These are phyloP conservation scores for Talaromyces atroroseus DNA, from an alignment of 2,329 filamentous ascomycete species.

Conservation along the genomic window DNA sequence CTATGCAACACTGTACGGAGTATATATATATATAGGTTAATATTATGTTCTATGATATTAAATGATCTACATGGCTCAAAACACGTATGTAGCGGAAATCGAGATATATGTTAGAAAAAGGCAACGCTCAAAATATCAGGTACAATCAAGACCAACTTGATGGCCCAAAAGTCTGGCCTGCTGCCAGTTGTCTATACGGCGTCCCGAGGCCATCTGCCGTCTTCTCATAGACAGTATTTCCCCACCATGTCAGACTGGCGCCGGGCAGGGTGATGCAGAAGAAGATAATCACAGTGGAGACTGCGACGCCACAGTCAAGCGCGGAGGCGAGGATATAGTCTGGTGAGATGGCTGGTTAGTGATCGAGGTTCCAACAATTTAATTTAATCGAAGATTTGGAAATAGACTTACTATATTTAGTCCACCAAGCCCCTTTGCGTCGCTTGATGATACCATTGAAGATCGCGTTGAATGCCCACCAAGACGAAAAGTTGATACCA, in stretches of 20 bases:
- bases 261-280: conserved; percentile 41
- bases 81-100: too few species aligned
- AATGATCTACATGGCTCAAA: too few species aligned
- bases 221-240: conserved; percentile 31
- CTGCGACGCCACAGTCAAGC: conserved; percentile 38
- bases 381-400: too few species aligned
- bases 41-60: too few species aligned
- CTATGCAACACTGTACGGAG: too few species aligned
- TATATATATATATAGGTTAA: too few species aligned
- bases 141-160: conserved; percentile 6
- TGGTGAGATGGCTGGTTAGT: background rate
- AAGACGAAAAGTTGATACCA: conserved; percentile 64
- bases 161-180: conserved; percentile 10
- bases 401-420: conserved; percentile 38
- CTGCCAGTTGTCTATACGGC: conserved; percentile 21
- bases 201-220: conserved; percentile 41
- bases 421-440: conserved; percentile 44
- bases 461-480: conserved; percentile 49
- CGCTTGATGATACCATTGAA: conserved; percentile 44
- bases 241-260: conserved; percentile 37
- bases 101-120: too few species aligned
- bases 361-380: background rate
- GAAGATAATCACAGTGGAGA: conserved; percentile 41
- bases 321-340: conserved; percentile 42
- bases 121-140: too few species aligned